Base-by-base conservation (phyloP, 805 yeast genomes). In the Cyberlindnera mycetangii region DNA sequence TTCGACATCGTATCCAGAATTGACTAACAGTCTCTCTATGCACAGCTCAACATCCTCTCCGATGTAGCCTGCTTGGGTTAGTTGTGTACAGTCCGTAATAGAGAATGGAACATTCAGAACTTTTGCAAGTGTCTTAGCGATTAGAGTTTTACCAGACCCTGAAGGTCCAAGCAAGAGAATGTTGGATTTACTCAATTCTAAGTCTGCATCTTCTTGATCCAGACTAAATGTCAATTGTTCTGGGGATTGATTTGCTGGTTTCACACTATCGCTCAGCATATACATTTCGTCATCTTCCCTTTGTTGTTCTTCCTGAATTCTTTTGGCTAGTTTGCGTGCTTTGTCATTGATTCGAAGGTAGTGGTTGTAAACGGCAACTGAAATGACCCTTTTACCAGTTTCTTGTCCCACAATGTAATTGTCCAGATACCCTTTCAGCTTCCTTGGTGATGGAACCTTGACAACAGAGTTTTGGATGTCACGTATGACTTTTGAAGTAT, bases 11-110 rank as follows among this genome's bases (percentile, higher is more conserved):
- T 70, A 75, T 34, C 72, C 73, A 4, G 83, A 71, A 49, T 65
- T 71, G 3, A 71, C 72, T 39, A 78, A 58, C 17, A 79, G 61
- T 44, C 80, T 68, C 55, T 76, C 78, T 19, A 79, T 69, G 51
- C 83, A 78, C 24, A 72, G 64, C 48, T 79, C 83, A 15, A 77
- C 80, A 59, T 79, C 84, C 47, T 79, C 84, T 19, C 85, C 85
- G 35, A 79, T 77, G 53, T 79, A 79, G 7, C 85, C 85, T 0
- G 84, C 82, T 53, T 79, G 84, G 0, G 85, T 79, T 46, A 79
- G 54, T 35, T 80, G 76, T 0, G 85, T 79, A 55, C 84, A 79
- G 52, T 79, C 84, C 6, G 79, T 77, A 12, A 79, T 78, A 0
- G 80, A 73, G 31, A 78, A 72, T 2, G 85, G 84, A 20, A 76